These are phyloP conservation scores for Aphanocladium album DNA, from an alignment of 2,329 filamentous ascomycete species.

Conservation along the genomic window DNA sequence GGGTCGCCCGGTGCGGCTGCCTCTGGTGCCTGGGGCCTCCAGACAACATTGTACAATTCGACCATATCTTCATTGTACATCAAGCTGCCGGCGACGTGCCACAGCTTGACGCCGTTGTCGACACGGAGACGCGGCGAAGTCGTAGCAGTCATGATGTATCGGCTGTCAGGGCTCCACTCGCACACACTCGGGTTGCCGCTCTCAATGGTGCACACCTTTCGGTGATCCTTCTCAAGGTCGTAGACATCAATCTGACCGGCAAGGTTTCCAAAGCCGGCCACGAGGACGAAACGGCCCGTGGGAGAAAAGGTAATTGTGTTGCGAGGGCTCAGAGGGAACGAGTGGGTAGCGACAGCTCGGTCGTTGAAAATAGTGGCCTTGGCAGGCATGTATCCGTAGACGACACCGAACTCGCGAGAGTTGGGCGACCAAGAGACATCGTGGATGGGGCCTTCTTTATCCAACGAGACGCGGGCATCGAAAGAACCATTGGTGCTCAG, in stretches of 20 bases:
- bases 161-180: conserved; percentile 94
- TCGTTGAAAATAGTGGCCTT: conserved; percentile 98
- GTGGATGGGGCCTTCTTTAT: conserved; percentile 97
- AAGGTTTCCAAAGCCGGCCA: conserved; percentile 95
- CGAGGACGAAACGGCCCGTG: conserved; percentile 84
- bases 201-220: conserved; percentile 89
- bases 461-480: conserved; percentile 84
- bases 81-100: conserved; percentile 81
- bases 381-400: conserved; percentile 98
- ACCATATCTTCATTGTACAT: conserved; percentile 96
- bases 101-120: conserved; percentile 93
- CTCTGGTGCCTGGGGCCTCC: conserved; percentile 69
- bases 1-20: conserved; percentile 62
- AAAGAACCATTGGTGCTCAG: conserved; percentile 87
- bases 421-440: conserved; percentile 98
- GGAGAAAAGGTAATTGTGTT: conserved; percentile 96
- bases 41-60: conserved; percentile 86
- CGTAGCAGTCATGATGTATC: conserved; percentile 94
- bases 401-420: conserved; percentile 94
- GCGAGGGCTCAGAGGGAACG: conserved; percentile 78
- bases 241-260: conserved; percentile 97
- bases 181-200: conserved; percentile 94
- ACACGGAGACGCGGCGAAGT: conserved; percentile 92
- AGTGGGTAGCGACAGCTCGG: conserved; percentile 75
- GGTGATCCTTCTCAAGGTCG: conserved; percentile 89